phyloP scores from a whole-genome alignment of 2,329 filamentous ascomycete species.

The Neophaeococcomyces mojaviensis region DNA sequence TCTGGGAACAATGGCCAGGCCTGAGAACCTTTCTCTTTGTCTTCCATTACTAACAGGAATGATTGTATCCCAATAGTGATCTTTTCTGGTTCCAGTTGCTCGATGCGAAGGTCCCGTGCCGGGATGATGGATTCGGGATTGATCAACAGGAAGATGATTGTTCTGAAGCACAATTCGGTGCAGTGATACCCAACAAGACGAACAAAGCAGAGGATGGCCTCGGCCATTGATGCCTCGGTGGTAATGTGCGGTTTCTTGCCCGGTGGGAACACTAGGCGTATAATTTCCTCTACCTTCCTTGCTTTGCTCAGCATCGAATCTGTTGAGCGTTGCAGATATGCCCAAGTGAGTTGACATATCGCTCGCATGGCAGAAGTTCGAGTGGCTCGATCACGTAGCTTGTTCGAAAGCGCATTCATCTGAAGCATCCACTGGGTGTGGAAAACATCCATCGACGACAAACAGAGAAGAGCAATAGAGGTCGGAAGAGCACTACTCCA shows the following conservation, averaged over 20 bases:
- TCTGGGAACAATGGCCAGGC: conserved; percentile 77
- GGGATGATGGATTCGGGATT: conserved; percentile 82
- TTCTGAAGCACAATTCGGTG: conserved; percentile 86
- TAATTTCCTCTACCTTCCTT: conserved; percentile 82
- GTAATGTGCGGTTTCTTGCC: conserved; percentile 74
- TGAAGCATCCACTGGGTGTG: conserved; percentile 79
- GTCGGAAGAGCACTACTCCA: conserved; percentile 86
- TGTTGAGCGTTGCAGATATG: conserved; percentile 77
- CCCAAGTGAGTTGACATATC: conserved; percentile 85
- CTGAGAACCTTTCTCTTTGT: conserved; percentile 76
- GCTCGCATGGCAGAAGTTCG: conserved; percentile 78
- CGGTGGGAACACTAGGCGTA: conserved; percentile 72
- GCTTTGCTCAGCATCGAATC: conserved; percentile 62
- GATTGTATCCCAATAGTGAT: conserved; percentile 96
- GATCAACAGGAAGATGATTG: conserved; percentile 88
- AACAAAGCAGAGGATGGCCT: conserved; percentile 87
- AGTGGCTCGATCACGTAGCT: conserved; percentile 74
- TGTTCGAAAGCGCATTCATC: conserved; percentile 67
- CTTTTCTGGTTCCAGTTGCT: conserved; percentile 88
- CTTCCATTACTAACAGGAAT: conserved; percentile 86
- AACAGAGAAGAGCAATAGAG: conserved; percentile 77
- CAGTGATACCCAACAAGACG: conserved; percentile 90
- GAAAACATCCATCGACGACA: conserved; percentile 78
- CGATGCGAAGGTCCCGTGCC: conserved; percentile 71
- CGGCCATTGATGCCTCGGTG: conserved; percentile 73